Percentiles rank a stretch among this genome's conserved stretches.
phyloP scores from a whole-genome alignment of 352 stramenopile species.

The Globisporangium megalacanthum region DNA sequence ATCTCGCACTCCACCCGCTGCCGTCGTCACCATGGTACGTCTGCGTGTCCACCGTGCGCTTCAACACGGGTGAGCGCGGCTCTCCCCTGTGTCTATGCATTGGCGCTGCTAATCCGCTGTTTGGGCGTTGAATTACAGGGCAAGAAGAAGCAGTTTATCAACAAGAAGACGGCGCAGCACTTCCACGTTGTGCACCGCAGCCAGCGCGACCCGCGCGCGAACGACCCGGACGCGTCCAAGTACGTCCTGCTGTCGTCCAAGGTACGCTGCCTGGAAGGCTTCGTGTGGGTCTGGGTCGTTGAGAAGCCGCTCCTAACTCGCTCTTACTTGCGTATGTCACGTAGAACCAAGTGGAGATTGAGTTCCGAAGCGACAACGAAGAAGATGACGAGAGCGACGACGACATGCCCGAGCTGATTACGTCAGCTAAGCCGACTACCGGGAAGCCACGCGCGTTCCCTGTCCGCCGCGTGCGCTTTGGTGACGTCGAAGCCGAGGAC shows the following conservation, averaged over 20 bases:
- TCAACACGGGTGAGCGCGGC: no score
- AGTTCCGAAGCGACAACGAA: conserved; percentile 54
- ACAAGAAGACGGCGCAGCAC: conserved; percentile 84
- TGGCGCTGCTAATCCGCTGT: not conserved
- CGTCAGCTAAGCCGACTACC: conserved; percentile 19
- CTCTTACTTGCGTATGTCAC: not conserved
- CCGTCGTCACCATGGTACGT: no score
- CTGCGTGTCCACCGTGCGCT: not conserved
- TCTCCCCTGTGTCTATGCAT: no score
- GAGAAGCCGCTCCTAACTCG: not conserved
- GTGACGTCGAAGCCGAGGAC: conserved; percentile 55
- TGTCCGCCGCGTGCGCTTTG: conserved; percentile 63
- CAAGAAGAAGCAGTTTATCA: conserved; percentile 82
- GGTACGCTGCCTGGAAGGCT: conserved; percentile 1
- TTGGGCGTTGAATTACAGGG: conserved; percentile 12
- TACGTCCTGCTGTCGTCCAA: conserved; percentile 75
- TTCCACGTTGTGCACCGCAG: conserved; percentile 86
- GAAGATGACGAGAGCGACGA: conserved; percentile 32
- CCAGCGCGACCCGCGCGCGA: conserved; percentile 71
- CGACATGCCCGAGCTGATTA: conserved; percentile 50
- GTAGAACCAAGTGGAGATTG: conserved; percentile 53
- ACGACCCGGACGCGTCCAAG: conserved; percentile 80
- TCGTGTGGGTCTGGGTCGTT: not conserved
- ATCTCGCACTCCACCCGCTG: no score
- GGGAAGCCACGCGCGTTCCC: conserved; percentile 27